Evolutionary conservation across 371 early-diverging fungal species (phyloP).

Genomic region (Ordospora pajunii): DNA sequence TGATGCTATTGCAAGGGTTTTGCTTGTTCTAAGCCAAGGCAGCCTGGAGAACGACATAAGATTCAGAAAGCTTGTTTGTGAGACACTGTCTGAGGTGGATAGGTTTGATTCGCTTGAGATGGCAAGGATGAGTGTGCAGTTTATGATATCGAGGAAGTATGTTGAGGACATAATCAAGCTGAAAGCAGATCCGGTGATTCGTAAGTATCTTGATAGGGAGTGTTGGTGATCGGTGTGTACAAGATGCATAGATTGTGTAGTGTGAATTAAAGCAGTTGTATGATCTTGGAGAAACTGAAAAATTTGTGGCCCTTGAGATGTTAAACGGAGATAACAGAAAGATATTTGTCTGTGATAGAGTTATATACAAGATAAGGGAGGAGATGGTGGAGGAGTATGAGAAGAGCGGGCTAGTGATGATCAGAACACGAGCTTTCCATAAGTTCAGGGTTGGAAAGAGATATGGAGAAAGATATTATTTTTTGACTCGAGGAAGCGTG

Average conservation of each 20-base stretch:
- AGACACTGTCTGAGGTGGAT: conserved; percentile 22
- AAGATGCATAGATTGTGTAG: too few relatives aligned
- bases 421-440: background rate
- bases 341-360: background rate
- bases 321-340: conserved; percentile 13
- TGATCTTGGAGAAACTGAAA: conserved; percentile 6
- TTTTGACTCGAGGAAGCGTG: background rate
- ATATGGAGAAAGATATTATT: background rate
- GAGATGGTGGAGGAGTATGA: background rate
- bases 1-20: background rate
- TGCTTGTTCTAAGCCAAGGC: conserved; percentile 28
- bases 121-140: conserved; percentile 36
- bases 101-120: conserved; percentile 23
- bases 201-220: background rate
- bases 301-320: conserved; percentile 10
- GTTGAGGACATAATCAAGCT: conserved; percentile 35
- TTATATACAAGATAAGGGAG: background rate
- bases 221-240: too few relatives aligned
- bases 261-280: too few relatives aligned
- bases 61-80: conserved; percentile 27
- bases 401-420: background rate
- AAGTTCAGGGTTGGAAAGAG: background rate
- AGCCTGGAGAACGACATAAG: conserved; percentile 27
- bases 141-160: conserved; percentile 36
- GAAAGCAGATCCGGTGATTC: conserved; percentile 8